A percentile compares a stretch with the other conserved stretches of the same genome.
These are phyloP conservation scores for Ceratocystis alfenasii DNA, from an alignment of 2,329 filamentous ascomycete species.

Conservation along the genomic window DNA sequence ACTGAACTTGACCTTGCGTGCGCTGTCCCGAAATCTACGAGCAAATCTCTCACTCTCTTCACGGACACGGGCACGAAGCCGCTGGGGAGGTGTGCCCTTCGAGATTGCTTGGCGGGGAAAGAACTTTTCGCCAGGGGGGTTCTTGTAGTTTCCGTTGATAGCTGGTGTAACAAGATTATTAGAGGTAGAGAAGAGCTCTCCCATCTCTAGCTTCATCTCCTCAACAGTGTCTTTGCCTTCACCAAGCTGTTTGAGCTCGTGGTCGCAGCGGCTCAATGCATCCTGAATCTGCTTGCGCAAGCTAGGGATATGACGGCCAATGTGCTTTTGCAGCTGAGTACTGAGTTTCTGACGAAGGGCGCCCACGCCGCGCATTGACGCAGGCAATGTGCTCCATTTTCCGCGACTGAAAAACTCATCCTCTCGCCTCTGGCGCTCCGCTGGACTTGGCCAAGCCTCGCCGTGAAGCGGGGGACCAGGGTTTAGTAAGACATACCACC, in stretches of 20 bases:
- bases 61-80: conserved; percentile 39
- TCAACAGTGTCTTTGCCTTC: conserved; percentile 40
- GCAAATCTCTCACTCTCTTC: conserved; percentile 43
- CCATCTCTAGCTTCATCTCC: conserved; percentile 43
- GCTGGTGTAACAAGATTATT: conserved; percentile 44
- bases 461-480: conserved; percentile 35
- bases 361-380: conserved; percentile 37
- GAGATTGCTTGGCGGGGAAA: conserved; percentile 39
- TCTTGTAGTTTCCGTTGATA: conserved; percentile 45
- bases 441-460: conserved; percentile 35
- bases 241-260: conserved; percentile 40
- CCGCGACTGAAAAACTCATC: conserved; percentile 39
- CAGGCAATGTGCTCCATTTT: conserved; percentile 38
- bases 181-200: conserved; percentile 41
- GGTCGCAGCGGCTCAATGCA: conserved; percentile 38
- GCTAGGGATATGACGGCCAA: conserved; percentile 40
- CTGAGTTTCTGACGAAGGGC: conserved; percentile 40
- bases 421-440: conserved; percentile 35
- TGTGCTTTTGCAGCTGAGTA: conserved; percentile 40
- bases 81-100: conserved; percentile 40
- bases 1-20: conserved; percentile 38
- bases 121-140: conserved; percentile 40
- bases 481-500: conserved; percentile 42
- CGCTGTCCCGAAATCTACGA: conserved; percentile 38
- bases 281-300: conserved; percentile 41